Conservation (phyloP, 768 basidiomycete genomes). For the Tricholomella constricta region DNA sequence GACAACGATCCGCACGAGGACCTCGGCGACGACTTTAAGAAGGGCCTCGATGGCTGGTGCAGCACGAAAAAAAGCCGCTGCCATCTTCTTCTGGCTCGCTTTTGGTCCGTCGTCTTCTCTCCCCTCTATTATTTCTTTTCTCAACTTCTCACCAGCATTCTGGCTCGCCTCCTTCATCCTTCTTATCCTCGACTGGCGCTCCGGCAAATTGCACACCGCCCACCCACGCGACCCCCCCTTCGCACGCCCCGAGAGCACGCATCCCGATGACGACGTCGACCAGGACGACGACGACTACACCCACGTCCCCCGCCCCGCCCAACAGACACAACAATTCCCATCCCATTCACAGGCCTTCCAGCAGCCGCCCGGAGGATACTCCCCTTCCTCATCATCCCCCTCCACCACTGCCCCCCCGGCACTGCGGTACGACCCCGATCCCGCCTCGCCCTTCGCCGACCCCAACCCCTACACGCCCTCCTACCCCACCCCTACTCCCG, state of each 20-base stretch:
- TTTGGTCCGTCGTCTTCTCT: slow-evolving; percentile 53
- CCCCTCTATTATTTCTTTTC: neutral
- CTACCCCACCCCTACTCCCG: slow-evolving; percentile 29
- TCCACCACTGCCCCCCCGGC: too few relatives aligned
- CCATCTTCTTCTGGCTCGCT: slow-evolving; percentile 87
- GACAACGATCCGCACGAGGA: slow-evolving; percentile 75
- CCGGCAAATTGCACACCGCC: slow-evolving; percentile 53
- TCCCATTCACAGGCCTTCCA: neutral
- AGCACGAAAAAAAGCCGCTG: slow-evolving; percentile 89
- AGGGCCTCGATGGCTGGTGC: slow-evolving; percentile 80
- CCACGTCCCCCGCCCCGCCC: slow-evolving; percentile 47
- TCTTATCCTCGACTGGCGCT: slow-evolving; percentile 76
- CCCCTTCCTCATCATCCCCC: too few relatives aligned
- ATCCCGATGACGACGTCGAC: slow-evolving; percentile 46
- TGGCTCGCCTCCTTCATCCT: slow-evolving; percentile 74
- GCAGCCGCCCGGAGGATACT: too few relatives aligned
- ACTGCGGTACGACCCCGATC: slow-evolving; percentile 6
- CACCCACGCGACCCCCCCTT: slow-evolving; percentile 76
- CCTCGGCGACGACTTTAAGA: slow-evolving; percentile 65
- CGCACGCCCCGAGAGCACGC: slow-evolving; percentile 54
- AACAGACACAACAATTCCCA: too few relatives aligned
- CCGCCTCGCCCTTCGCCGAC: slow-evolving; percentile 57
- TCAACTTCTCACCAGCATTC: slow-evolving; percentile 32
- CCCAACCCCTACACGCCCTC: slow-evolving; percentile 33
- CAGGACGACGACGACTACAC: slow-evolving; percentile 57